These are phyloP conservation scores for Gossypium gossypioides DNA, from an alignment of 441 rosid genomes.

Conservation along the genomic window DNA sequence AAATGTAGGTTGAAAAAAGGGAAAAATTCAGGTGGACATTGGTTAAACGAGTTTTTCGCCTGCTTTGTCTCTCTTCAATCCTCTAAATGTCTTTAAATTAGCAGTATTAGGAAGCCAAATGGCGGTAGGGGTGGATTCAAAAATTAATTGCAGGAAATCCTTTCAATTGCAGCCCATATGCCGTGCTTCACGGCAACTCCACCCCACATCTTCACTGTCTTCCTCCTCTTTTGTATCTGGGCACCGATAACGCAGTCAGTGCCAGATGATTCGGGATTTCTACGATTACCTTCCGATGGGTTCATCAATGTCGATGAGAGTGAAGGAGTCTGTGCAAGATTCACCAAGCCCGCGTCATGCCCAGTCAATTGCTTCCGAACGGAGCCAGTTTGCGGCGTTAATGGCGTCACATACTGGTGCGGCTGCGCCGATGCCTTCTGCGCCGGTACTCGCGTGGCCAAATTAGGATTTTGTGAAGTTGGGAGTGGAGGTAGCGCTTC, in stretches of 20 bases:
- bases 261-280: neutral
- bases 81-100: neutral
- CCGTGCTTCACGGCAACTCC: neutral
- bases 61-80: neutral
- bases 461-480: slow-evolving; percentile 57
- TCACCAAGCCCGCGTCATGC: slow-evolving; percentile 30
- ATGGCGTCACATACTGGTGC: slow-evolving; percentile 81
- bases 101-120: neutral
- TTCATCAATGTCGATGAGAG: slow-evolving; percentile 16
- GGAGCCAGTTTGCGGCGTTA: slow-evolving; percentile 72
- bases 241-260: neutral
- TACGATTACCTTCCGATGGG: slow-evolving; percentile 18
- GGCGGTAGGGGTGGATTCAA: neutral
- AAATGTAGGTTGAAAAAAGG: neutral
- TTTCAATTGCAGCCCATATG: slow-evolving; percentile 3
- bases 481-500: slow-evolving; percentile 56
- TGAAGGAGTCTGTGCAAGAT: slow-evolving; percentile 25
- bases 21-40: neutral
- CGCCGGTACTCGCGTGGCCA: slow-evolving; percentile 48
- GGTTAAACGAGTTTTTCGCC: neutral
- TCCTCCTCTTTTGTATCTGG: neutral
- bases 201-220: neutral
- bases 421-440: slow-evolving; percentile 73
- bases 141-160: neutral
- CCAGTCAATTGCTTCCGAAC: slow-evolving; percentile 68